Percentiles rank a stretch among this genome's conserved stretches.
Evolutionary conservation across 176 grass and related monocot genomes (phyloP).

Genomic region (Typha latifolia): DNA sequence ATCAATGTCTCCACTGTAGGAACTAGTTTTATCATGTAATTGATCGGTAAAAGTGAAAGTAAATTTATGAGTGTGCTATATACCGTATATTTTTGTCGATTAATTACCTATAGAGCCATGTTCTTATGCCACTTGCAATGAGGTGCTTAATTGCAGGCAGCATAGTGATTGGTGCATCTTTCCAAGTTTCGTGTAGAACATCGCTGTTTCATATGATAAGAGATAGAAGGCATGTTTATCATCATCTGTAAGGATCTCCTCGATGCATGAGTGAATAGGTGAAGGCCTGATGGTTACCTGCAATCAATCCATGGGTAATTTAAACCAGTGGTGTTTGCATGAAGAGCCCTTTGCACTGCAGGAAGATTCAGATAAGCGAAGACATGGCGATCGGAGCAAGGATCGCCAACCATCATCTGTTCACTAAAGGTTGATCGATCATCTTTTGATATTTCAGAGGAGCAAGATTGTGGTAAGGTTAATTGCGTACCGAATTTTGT

Average conservation of each 20-base stretch:
- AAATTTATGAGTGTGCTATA: too few relatives aligned
- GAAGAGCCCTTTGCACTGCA: too few relatives aligned
- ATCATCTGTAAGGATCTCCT: too few relatives aligned
- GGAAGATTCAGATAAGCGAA: too few relatives aligned
- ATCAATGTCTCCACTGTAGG: constrained; percentile 45
- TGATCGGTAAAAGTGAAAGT: neutral
- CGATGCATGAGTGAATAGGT: neutral
- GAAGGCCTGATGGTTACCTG: neutral
- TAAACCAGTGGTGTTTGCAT: neutral
- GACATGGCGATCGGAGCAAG: too few relatives aligned
- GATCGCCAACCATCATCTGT: neutral
- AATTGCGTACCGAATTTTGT: neutral
- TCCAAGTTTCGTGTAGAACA: neutral
- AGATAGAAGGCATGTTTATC: too few relatives aligned
- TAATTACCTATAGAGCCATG: constrained; percentile 3
- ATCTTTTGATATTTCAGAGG: too few relatives aligned
- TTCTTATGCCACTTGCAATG: neutral
- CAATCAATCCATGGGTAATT: neutral
- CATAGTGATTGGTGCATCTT: neutral
- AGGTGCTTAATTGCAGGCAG: neutral
- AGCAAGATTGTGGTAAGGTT: too few relatives aligned
- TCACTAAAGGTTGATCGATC: neutral
- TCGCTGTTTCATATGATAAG: too few relatives aligned
- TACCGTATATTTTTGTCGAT: too few relatives aligned
- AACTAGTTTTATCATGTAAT: neutral